Conservation (phyloP, 2,329 filamentous ascomycete species). For the Microdochium bolleyi region DNA sequence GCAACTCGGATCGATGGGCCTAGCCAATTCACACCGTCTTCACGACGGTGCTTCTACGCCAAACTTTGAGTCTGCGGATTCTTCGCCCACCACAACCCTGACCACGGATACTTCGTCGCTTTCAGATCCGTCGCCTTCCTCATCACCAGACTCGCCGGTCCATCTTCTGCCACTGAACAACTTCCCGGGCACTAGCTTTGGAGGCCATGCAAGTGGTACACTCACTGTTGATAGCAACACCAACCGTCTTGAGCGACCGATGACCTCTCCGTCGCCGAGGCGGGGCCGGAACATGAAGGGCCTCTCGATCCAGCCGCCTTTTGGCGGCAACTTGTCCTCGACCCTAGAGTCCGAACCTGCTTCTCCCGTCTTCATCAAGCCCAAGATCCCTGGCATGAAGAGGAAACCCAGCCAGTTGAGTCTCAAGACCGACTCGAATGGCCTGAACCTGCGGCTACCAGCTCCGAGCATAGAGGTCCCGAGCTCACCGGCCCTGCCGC, state of each 20-base stretch:
- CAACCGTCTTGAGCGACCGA: slow-evolving; percentile 41
- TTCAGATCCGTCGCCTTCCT: slow-evolving; percentile 83
- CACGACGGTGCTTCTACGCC: slow-evolving; percentile 73
- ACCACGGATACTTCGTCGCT: slow-evolving; percentile 87
- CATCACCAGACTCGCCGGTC: slow-evolving; percentile 83
- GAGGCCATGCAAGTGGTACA: slow-evolving; percentile 34
- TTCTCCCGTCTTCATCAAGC: slow-evolving; percentile 74
- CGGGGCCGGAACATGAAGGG: slow-evolving; percentile 80
- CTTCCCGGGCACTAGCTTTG: slow-evolving; percentile 55
- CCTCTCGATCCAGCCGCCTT: slow-evolving; percentile 65
- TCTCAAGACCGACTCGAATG: slow-evolving; percentile 61
- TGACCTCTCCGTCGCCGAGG: slow-evolving; percentile 62
- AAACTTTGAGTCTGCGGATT: slow-evolving; percentile 78
- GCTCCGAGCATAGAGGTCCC: slow-evolving; percentile 42
- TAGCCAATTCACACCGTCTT: slow-evolving; percentile 56
- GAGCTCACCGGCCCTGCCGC: slow-evolving; percentile 44
- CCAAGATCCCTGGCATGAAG: slow-evolving; percentile 60
- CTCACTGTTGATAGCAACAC: slow-evolving; percentile 33
- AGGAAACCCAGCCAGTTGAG: slow-evolving; percentile 73
- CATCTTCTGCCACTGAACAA: slow-evolving; percentile 64
- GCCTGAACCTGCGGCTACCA: slow-evolving; percentile 35
- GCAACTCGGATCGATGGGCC: slow-evolving; percentile 29
- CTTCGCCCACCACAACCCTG: slow-evolving; percentile 88
- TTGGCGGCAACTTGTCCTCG: slow-evolving; percentile 35
- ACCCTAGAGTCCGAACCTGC: slow-evolving; percentile 56